Conservation (phyloP, 768 basidiomycete genomes). For the Pilatotrama ljubarskyi region DNA sequence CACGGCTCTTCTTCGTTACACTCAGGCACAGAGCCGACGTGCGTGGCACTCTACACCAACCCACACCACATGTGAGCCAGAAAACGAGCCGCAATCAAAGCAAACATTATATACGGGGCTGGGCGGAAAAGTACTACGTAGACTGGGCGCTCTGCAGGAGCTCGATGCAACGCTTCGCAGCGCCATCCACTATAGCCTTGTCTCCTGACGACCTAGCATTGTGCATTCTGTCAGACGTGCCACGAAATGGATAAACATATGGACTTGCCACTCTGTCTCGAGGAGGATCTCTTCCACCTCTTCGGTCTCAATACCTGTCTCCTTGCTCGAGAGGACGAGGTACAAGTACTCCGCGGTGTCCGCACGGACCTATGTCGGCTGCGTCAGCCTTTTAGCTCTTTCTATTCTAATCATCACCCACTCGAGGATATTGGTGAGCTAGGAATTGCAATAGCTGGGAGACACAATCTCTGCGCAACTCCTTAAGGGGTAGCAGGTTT, state of each 20-base stretch:
- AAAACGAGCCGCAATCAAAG: too few relatives aligned
- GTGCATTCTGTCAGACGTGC: not conserved
- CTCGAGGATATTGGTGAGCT: constrained; percentile 78
- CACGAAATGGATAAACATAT: too few relatives aligned
- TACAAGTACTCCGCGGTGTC: constrained; percentile 85
- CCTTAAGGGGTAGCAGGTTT: constrained; percentile 56
- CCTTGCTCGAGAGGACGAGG: constrained; percentile 68
- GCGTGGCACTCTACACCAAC: too few relatives aligned
- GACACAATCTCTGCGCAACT: constrained; percentile 46
- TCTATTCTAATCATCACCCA: constrained; percentile 37
- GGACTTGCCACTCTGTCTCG: constrained; percentile 80
- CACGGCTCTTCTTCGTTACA: constrained; percentile 3
- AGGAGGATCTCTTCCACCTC: constrained; percentile 68
- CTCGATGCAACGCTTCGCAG: constrained; percentile 43
- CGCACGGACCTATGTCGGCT: constrained; percentile 62
- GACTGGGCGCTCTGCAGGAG: constrained; percentile 28
- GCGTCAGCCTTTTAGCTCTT: not conserved
- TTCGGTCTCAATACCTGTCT: constrained; percentile 63
- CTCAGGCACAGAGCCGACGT: constrained; percentile 12
- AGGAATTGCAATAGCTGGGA: constrained; percentile 61
- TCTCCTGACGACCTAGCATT: constrained; percentile 51
- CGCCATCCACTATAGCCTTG: constrained; percentile 38
- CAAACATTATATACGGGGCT: too few relatives aligned
- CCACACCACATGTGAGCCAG: too few relatives aligned
- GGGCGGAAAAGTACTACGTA: not conserved